These are phyloP conservation scores for Castanospermum australe DNA, from an alignment of 306 rosid genomes.

Conservation along the genomic window DNA sequence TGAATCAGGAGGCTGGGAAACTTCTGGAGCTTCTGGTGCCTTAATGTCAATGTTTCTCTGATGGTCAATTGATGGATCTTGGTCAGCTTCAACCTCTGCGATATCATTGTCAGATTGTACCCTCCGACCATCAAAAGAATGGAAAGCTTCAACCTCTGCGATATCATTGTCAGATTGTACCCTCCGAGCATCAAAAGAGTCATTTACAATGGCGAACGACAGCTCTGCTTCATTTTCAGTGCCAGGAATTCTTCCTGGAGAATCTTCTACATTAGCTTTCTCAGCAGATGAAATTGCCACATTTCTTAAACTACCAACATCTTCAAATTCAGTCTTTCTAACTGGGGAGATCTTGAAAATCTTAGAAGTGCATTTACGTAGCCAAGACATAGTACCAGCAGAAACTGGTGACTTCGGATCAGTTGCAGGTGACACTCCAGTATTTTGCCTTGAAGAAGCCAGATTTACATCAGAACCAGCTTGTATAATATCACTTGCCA, in stretches of 20 bases:
- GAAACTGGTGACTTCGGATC: conserved; percentile 58
- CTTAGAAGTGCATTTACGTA: conserved; percentile 89
- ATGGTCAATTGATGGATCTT: conserved; percentile 58
- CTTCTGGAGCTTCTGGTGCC: conserved; percentile 48
- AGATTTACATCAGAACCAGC: conserved; percentile 44
- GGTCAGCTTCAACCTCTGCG: conserved; percentile 57
- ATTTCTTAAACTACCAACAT: conserved; percentile 42
- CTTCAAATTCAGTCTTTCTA: conserved; percentile 50
- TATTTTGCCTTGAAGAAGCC: conserved; percentile 45
- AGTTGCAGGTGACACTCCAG: conserved; percentile 42
- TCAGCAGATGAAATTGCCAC: conserved; percentile 34
- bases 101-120: conserved; percentile 57
- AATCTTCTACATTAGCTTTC: conserved; percentile 40
- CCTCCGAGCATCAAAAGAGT: conserved; percentile 61
- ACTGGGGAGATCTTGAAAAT: conserved; percentile 76
- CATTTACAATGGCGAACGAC: conserved; percentile 70
- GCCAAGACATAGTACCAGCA: conserved; percentile 82
- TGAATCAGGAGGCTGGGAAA: conserved; percentile 56
- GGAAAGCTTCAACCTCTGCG: conserved; percentile 53
- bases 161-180: conserved; percentile 57
- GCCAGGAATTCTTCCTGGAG: conserved; percentile 37
- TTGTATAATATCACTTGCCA: conserved; percentile 47
- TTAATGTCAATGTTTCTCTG: conserved; percentile 62
- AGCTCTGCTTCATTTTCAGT: conserved; percentile 67
- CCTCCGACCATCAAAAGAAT: conserved; percentile 58